Evolutionary conservation across 2,329 filamentous ascomycete species (phyloP).

Genomic region (Penicillium hesseltinei): DNA sequence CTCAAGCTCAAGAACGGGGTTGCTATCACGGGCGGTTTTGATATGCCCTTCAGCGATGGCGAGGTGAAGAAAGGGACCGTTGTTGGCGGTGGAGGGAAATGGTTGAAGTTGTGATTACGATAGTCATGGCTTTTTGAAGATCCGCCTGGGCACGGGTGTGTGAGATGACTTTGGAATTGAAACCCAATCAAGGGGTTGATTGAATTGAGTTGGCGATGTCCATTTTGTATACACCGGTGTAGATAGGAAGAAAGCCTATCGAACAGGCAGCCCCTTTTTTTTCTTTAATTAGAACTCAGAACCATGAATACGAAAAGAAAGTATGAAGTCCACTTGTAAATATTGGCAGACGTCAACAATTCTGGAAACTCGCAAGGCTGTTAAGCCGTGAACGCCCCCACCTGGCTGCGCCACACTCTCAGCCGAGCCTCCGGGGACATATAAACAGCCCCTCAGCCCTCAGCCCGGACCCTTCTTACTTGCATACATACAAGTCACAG

Average conservation of each 20-base stretch:
- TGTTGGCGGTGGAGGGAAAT: conserved; percentile 5
- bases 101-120: conserved; percentile 7
- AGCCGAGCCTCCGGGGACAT: background rate
- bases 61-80: conserved; percentile 4
- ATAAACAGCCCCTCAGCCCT: conserved; percentile 1
- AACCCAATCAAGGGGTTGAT: background rate
- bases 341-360: background rate
- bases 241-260: background rate
- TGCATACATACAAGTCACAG: background rate
- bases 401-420: conserved; percentile 23
- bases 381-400: conserved; percentile 19
- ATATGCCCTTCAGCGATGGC: conserved; percentile 10
- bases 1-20: conserved; percentile 9
- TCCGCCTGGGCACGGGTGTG: background rate
- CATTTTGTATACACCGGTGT: background rate
- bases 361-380: conserved; percentile 14
- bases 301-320: background rate
- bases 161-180: background rate
- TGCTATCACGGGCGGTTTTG: conserved; percentile 8
- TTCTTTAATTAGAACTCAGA: conserved; percentile 2
- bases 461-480: background rate
- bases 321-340: background rate
- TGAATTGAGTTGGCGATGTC: background rate
- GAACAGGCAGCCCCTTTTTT: background rate
- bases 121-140: background rate